Conservation (phyloP, 1,139 yeast genomes). For the Blastobotrys apis region DNA sequence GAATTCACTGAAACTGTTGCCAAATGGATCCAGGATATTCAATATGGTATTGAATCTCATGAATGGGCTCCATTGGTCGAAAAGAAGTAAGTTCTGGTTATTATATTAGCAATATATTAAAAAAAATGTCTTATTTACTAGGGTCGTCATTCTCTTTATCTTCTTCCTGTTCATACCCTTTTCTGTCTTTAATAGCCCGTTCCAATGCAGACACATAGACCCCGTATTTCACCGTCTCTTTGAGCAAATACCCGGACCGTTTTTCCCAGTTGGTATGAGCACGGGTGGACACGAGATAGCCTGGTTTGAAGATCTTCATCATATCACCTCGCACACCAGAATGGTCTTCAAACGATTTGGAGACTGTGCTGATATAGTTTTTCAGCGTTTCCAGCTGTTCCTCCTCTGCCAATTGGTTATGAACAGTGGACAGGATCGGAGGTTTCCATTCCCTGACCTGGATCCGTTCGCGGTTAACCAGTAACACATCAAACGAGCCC, state of each 20-base stretch:
- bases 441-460: constrained; percentile 33
- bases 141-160: neutral
- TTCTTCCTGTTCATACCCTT: constrained; percentile 4
- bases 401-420: constrained; percentile 25
- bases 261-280: constrained; percentile 36
- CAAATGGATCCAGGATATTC: constrained; percentile 81
- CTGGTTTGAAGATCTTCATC: constrained; percentile 27
- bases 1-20: constrained; percentile 70
- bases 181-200: constrained; percentile 27
- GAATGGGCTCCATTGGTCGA: constrained; percentile 34
- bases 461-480: constrained; percentile 24
- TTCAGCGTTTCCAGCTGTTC: constrained; percentile 29
- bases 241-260: constrained; percentile 30
- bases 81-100: neutral
- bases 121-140: no score
- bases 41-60: constrained; percentile 76
- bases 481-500: constrained; percentile 24
- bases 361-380: constrained; percentile 25
- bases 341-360: constrained; percentile 29
- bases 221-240: constrained; percentile 34
- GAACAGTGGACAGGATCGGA: constrained; percentile 31
- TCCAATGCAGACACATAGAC: constrained; percentile 29
- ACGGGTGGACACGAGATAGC: constrained; percentile 26
- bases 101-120: neutral
- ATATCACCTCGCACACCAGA: constrained; percentile 24